Evolutionary conservation across 139 green algal genomes (phyloP).

Genomic region (Tetradesmus lagerheimii): DNA sequence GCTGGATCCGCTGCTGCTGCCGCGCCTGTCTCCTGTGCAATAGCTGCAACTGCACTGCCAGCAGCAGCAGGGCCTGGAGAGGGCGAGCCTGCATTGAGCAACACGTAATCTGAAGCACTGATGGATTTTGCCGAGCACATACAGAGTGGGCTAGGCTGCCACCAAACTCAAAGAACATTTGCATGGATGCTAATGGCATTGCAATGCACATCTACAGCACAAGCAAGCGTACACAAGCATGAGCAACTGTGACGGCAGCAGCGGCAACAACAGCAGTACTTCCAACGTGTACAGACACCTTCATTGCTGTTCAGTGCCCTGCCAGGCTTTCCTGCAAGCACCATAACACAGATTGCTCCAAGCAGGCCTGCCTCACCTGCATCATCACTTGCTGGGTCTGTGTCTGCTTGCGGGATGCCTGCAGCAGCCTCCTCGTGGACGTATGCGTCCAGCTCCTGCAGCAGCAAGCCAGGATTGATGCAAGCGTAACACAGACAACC

Average conservation of each 20-base stretch:
- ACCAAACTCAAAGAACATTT: not conserved
- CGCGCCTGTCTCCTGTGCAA: constrained; percentile 21
- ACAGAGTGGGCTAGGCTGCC: not conserved
- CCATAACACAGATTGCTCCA: not conserved
- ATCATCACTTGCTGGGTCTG: constrained; percentile 22
- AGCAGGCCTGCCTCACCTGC: not conserved
- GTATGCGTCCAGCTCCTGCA: constrained; percentile 37
- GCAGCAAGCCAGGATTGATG: not conserved
- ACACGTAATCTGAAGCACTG: not conserved
- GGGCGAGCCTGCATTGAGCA: not conserved
- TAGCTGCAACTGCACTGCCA: constrained; percentile 23
- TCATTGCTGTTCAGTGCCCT: not conserved
- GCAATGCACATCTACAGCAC: not conserved
- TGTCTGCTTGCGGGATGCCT: constrained; percentile 24
- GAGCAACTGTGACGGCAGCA: not conserved
- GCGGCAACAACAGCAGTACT: not conserved
- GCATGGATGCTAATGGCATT: not conserved
- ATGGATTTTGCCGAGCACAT: not conserved
- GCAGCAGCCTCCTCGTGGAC: constrained; percentile 30
- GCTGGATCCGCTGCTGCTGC: constrained; percentile 33
- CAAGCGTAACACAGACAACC: not conserved
- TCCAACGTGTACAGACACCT: not conserved
- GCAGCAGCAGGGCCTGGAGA: not conserved
- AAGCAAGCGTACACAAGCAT: not conserved
- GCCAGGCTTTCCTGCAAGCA: not conserved